A percentile compares a stretch with the other conserved stretches of the same genome.
phyloP scores from a whole-genome alignment of 2,329 filamentous ascomycete genomes.

The Sporothrix pallida region DNA sequence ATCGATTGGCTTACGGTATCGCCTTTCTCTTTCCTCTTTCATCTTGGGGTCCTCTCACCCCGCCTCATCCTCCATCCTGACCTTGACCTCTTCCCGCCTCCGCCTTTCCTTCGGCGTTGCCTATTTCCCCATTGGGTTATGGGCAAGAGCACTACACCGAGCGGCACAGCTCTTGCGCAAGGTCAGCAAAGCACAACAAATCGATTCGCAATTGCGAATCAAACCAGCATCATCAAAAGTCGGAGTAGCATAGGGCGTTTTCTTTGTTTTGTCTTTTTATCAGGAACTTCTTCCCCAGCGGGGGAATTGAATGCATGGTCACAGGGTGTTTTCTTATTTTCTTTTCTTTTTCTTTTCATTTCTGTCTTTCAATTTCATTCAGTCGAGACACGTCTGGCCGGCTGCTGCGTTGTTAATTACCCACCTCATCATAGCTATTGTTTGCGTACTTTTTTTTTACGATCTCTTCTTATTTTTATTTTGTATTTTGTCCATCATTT shows the following conservation, averaged over 20 bases:
- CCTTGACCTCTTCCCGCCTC: neutral
- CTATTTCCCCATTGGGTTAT: slow-evolving; percentile 21
- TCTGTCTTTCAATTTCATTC: slow-evolving; percentile 6
- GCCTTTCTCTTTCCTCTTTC: neutral
- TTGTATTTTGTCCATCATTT: neutral
- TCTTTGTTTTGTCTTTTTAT: neutral
- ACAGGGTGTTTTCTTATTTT: neutral
- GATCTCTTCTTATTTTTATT: neutral
- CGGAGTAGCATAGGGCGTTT: slow-evolving; percentile 20
- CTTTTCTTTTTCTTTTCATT: neutral
- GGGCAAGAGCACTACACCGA: neutral
- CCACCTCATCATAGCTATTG: slow-evolving; percentile 15
- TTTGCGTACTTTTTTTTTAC: neutral
- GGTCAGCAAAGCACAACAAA: neutral
- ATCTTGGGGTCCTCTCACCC: neutral
- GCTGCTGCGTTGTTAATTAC: slow-evolving; percentile 16
- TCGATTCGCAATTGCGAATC: neutral
- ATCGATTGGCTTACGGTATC: neutral
- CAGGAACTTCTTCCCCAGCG: neutral
- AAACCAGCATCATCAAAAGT: slow-evolving; percentile 5
- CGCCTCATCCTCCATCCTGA: slow-evolving; percentile 14
- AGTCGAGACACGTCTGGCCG: neutral
- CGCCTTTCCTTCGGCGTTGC: slow-evolving; percentile 14
- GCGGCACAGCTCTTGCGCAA: neutral
- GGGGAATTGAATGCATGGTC: slow-evolving; percentile 21